Evolutionary conservation across 345 rosid species (phyloP), one percentile per base, ranked within the genome.

Genomic region (Psidium guajava): DNA sequence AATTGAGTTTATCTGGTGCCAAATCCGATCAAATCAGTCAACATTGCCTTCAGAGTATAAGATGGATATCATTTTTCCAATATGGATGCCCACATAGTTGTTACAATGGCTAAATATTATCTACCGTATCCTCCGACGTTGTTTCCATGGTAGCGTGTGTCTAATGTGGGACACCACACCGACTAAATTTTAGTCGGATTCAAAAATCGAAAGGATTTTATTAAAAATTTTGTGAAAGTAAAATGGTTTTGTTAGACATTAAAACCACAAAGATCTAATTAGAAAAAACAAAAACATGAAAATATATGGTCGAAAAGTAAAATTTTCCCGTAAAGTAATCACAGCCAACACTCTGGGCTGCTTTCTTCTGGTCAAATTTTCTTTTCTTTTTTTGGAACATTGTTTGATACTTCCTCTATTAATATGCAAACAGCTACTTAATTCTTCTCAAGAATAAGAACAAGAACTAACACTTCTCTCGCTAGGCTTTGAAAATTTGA

Each of bases 81-180:
- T 25, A 25, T 2, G 2, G 16, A 25, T 57, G 28, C 25, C 8
- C 28, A 25, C 2, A 13, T 5, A 3, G 16, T 6, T 2, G 0
- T 57, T 57, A 57, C 1, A 57, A 11, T 57, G 28, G n/a, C 28
- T 57, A 25, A 25, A 57, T 57, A 25, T 57, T 27, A 57, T 57
- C 28, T 4, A 25, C 28, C 2, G 6, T n/a, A 57, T 57, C 11
- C 61, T 27, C 18, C 8, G 36, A 58, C 15, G 14, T 1, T 1
- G 69, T 58, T n/a, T 32, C 5, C 32, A 13, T 7, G 1, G 6
- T n/a, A 9, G 69, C 18, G 15, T n/a, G 64, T 8, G 27, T n/a
- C 0, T 58, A 1, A 1, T n/a, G 27, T 58, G 6, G 7, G 64
- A 25, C 8, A 8, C 1, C 0, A 58, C 16, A 58, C n/a, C 32